A percentile compares a stretch with the other conserved stretches of the same genome.
Evolutionary conservation across 495 filamentous ascomycete genomes (phyloP).

Genomic region (Xylaria curta): DNA sequence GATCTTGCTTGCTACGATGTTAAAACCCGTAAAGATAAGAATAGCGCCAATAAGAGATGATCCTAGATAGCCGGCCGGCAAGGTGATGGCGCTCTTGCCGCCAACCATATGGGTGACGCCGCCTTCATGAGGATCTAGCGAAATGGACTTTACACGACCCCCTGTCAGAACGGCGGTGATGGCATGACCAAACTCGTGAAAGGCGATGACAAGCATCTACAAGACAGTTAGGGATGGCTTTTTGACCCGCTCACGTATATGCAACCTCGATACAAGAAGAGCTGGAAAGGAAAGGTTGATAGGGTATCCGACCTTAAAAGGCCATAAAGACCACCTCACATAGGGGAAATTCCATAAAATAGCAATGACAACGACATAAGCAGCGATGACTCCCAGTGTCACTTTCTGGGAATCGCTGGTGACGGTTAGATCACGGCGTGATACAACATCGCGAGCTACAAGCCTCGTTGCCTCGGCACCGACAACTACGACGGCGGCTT

Average conservation of each 20-base stretch:
- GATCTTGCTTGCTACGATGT: slow-evolving; percentile 80
- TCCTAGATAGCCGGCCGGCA: slow-evolving; percentile 80
- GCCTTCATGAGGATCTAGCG: slow-evolving; percentile 68
- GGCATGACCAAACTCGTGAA: slow-evolving; percentile 84
- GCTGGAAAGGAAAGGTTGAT: neutral
- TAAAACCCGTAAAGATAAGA: slow-evolving; percentile 79
- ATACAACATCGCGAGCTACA: slow-evolving; percentile 32
- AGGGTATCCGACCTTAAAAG: slow-evolving; percentile 69
- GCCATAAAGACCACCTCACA: slow-evolving; percentile 74
- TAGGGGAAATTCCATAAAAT: slow-evolving; percentile 82
- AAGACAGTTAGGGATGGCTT: neutral
- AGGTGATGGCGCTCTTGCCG: slow-evolving; percentile 72
- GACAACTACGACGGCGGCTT: slow-evolving; percentile 33
- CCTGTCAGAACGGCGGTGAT: slow-evolving; percentile 75
- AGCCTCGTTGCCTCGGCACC: slow-evolving; percentile 39
- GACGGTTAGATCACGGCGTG: slow-evolving; percentile 64
- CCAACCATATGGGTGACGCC: slow-evolving; percentile 79
- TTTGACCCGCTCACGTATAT: neutral
- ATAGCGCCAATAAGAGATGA: slow-evolving; percentile 77
- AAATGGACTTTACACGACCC: slow-evolving; percentile 74
- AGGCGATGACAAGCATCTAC: slow-evolving; percentile 83
- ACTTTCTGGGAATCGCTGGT: slow-evolving; percentile 71
- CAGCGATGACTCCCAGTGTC: slow-evolving; percentile 69
- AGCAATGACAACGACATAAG: slow-evolving; percentile 75
- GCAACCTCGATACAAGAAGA: neutral